Conservation (phyloP, 1,139 yeast genomes). For the Hemisphaericaspora lyxosophila region DNA sequence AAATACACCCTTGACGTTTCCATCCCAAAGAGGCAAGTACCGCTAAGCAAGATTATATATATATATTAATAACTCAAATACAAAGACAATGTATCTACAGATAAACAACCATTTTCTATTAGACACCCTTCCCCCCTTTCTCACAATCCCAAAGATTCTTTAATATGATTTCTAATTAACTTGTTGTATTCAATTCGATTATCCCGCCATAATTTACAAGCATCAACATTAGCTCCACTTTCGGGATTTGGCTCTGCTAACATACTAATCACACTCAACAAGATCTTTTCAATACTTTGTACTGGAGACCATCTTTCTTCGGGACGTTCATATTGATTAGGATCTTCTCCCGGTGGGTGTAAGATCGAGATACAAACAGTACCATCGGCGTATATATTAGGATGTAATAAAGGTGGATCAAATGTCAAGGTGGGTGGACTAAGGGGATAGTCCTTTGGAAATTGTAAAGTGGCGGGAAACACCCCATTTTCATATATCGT, state of each 20-base stretch:
- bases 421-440: constrained; percentile 86
- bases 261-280: constrained; percentile 92
- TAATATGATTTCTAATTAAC: constrained; percentile 64
- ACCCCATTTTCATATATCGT: constrained; percentile 94
- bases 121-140: not conserved
- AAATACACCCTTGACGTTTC: no score
- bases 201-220: constrained; percentile 93
- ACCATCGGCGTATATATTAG: constrained; percentile 91
- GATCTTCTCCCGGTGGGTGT: constrained; percentile 97
- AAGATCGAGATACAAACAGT: constrained; percentile 93
- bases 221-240: constrained; percentile 96
- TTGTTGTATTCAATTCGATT: constrained; percentile 64
- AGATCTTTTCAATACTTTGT: constrained; percentile 92
- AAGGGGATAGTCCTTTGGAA: constrained; percentile 89
- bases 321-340: constrained; percentile 90
- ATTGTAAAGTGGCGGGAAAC: constrained; percentile 77
- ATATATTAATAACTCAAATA: no score
- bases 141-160: constrained; percentile 63
- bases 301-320: constrained; percentile 98
- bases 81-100: no score
- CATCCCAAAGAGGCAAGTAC: no score
- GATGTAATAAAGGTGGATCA: constrained; percentile 84
- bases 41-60: no score
- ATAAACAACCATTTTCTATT: not conserved
- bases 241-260: constrained; percentile 95